These are phyloP conservation scores for Fragilaria radians DNA, from an alignment of 108 stramenopile genomes.

Conservation along the genomic window DNA sequence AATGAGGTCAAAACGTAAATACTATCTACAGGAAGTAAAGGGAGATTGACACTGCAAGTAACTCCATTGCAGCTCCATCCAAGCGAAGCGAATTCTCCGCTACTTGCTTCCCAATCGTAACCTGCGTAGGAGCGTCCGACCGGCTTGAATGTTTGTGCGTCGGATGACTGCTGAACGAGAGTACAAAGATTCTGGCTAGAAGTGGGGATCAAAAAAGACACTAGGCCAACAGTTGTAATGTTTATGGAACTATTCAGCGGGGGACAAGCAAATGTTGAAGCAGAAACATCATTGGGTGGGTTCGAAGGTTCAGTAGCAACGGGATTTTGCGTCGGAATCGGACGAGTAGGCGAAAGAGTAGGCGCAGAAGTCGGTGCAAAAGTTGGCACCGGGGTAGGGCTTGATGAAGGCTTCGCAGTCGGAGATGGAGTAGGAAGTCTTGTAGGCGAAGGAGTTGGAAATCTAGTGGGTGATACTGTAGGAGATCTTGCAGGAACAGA, in stretches of 20 bases:
- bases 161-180: background rate
- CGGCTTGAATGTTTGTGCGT: constrained; percentile 16
- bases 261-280: constrained; percentile 1
- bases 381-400: no score
- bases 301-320: no score
- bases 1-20: constrained; percentile 2
- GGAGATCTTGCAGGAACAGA: no score
- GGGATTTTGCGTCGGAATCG: no score
- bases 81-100: constrained; percentile 24
- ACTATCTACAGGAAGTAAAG: background rate
- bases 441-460: no score
- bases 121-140: constrained; percentile 59
- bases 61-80: background rate
- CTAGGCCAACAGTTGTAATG: background rate
- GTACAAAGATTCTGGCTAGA: background rate
- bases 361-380: no score
- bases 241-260: background rate
- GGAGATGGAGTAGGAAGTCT: no score
- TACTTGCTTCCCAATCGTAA: constrained; percentile 46
- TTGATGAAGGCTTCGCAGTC: no score
- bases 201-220: background rate
- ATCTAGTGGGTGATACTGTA: no score
- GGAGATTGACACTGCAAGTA: constrained; percentile 1
- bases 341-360: no score
- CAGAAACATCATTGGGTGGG: no score